A percentile compares a stretch with the other conserved stretches of the same genome.
Evolutionary conservation across 2,329 filamentous ascomycete genomes (phyloP).

Genomic region (Alternaria postmessia): DNA sequence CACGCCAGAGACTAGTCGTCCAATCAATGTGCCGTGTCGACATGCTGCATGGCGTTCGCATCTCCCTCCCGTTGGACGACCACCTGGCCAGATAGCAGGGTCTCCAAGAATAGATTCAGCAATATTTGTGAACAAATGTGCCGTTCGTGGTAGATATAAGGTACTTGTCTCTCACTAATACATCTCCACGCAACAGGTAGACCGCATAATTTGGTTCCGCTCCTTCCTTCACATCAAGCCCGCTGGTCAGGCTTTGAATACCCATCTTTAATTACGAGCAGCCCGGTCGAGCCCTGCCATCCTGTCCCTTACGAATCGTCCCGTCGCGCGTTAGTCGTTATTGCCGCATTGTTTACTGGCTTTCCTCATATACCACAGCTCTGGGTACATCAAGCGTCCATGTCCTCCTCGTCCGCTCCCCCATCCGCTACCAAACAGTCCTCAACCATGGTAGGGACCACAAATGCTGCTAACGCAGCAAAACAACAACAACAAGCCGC

Average conservation of each 20-base stretch:
- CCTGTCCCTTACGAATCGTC: constrained; percentile 54
- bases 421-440: constrained; percentile 52
- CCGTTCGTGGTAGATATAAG: constrained; percentile 57
- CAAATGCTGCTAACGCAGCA: constrained; percentile 59
- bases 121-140: constrained; percentile 52
- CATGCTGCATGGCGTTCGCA: constrained; percentile 39
- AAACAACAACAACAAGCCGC: constrained; percentile 53
- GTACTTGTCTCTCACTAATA: constrained; percentile 50
- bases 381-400: constrained; percentile 56
- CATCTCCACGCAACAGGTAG: constrained; percentile 44
- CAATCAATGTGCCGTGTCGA: constrained; percentile 38
- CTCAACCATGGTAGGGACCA: constrained; percentile 60
- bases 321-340: constrained; percentile 52
- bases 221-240: constrained; percentile 53
- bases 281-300: constrained; percentile 51
- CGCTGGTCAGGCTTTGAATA: constrained; percentile 60
- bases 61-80: constrained; percentile 41
- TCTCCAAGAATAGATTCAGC: constrained; percentile 59
- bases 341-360: constrained; percentile 53
- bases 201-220: constrained; percentile 59
- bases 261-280: constrained; percentile 57
- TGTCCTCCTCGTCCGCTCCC: constrained; percentile 58
- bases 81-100: constrained; percentile 34
- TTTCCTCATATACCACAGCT: constrained; percentile 49
- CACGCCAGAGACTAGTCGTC: constrained; percentile 33